Conservation (phyloP, 2,329 filamentous ascomycete species). For the Aspergillus uvarum region DNA sequence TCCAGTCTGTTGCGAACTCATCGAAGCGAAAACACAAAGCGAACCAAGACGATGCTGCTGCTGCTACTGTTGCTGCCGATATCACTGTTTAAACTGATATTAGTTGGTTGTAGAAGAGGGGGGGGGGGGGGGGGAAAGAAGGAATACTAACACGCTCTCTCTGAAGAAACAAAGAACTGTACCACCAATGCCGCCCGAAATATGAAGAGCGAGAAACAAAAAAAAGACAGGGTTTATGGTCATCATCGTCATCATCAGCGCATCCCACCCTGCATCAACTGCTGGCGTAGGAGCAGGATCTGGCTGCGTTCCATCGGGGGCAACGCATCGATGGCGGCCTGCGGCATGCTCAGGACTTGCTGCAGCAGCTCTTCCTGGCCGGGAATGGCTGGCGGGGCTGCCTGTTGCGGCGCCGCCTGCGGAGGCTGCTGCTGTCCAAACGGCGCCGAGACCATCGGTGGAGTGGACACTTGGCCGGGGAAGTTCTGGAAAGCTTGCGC, state of each 20-base stretch:
- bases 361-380: slow-evolving; percentile 74
- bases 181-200: background rate
- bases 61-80: no score
- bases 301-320: slow-evolving; percentile 74
- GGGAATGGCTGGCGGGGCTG: slow-evolving; percentile 47
- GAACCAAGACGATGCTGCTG: no score
- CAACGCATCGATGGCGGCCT: slow-evolving; percentile 75
- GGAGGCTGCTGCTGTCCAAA: slow-evolving; percentile 44
- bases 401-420: slow-evolving; percentile 40
- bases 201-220: background rate
- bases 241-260: slow-evolving; percentile 20
- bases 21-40: background rate
- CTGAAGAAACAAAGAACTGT: slow-evolving; percentile 5
- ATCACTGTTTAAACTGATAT: background rate
- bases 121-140: background rate
- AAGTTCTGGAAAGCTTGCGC: slow-evolving; percentile 41
- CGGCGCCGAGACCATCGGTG: slow-evolving; percentile 47
- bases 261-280: slow-evolving; percentile 51
- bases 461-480: slow-evolving; percentile 52
- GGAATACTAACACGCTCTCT: background rate
- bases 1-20: background rate
- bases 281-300: slow-evolving; percentile 72
- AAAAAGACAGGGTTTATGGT: background rate
- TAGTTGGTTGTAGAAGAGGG: background rate
- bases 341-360: slow-evolving; percentile 77